A percentile compares a stretch with the other conserved stretches of the same genome.
These are phyloP conservation scores for Neofusicoccum parvum DNA, from an alignment of 2,329 filamentous ascomycete species.

Conservation along the genomic window DNA sequence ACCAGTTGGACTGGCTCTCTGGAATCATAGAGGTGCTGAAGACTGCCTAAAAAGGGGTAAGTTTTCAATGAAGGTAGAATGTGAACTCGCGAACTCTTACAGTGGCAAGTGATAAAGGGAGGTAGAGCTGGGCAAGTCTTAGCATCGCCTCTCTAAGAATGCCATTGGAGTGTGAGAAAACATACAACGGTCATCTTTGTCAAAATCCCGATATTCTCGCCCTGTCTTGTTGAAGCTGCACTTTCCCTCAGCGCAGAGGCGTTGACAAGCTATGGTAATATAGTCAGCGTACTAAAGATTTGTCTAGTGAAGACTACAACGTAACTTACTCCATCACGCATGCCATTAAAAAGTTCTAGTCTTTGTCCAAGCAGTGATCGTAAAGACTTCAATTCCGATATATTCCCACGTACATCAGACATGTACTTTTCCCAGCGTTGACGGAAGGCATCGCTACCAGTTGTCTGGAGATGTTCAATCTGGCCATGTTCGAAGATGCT, in stretches of 20 bases:
- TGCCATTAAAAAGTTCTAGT: conserved; percentile 16
- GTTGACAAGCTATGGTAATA: background rate
- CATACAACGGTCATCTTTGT: conserved; percentile 21
- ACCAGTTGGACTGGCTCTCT: background rate
- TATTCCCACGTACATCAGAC: background rate
- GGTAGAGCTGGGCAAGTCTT: background rate
- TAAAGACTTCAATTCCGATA: conserved; percentile 5
- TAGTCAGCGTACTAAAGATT: background rate
- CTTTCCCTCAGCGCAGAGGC: conserved; percentile 12
- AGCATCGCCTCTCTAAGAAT: background rate
- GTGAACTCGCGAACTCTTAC: background rate
- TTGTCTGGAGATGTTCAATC: background rate
- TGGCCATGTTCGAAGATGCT: background rate
- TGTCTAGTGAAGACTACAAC: background rate
- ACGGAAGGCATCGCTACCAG: background rate
- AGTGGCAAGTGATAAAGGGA: background rate
- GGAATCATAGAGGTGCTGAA: background rate
- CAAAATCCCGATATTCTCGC: conserved; percentile 10
- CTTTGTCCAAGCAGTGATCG: background rate
- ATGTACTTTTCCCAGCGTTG: conserved; percentile 1
- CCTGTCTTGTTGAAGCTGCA: background rate
- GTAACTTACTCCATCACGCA: conserved; percentile 13
- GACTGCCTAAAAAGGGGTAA: background rate
- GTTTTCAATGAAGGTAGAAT: background rate
- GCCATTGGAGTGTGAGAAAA: background rate